phyloP scores from a whole-genome alignment of 768 basidiomycete species.

The Suillus spraguei region DNA sequence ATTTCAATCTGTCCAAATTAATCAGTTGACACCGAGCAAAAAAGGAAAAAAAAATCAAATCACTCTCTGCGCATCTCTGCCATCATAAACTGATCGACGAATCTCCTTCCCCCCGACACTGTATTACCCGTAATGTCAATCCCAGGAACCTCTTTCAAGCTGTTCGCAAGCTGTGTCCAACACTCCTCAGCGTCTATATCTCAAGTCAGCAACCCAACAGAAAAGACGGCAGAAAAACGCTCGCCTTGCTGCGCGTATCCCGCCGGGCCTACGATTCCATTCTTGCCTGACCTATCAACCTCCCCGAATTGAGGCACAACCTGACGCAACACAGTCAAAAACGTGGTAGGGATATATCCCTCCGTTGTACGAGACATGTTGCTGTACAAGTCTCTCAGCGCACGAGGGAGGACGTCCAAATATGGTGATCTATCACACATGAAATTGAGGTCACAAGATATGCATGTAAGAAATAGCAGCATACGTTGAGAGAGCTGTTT shows the following conservation, averaged over 20 bases:
- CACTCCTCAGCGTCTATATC: constrained; percentile 90
- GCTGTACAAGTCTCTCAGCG: constrained; percentile 68
- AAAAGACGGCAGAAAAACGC: background rate
- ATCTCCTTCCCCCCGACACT: constrained; percentile 44
- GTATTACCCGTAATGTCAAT: constrained; percentile 33
- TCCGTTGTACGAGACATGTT: constrained; percentile 79
- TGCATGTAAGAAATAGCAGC: constrained; percentile 22
- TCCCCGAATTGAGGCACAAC: constrained; percentile 94
- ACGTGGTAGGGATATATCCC: constrained; percentile 66
- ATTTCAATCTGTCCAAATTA: constrained; percentile 62
- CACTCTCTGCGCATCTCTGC: constrained; percentile 78
- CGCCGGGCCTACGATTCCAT: constrained; percentile 31
- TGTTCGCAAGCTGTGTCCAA: constrained; percentile 72
- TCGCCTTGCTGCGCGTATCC: constrained; percentile 82
- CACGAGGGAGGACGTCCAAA: constrained; percentile 45
- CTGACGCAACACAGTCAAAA: constrained; percentile 71
- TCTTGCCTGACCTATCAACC: constrained; percentile 45
- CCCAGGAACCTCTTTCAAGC: constrained; percentile 70
- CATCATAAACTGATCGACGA: constrained; percentile 81
- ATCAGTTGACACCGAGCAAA: constrained; percentile 1
- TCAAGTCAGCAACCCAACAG: background rate
- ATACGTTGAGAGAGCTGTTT: constrained; percentile 64
- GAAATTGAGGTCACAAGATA: background rate
- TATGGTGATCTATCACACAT: constrained; percentile 35
- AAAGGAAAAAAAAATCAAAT: constrained; percentile 1